Evolutionary conservation across 2,329 filamentous ascomycete species (phyloP).

Genomic region (Colletotrichum sansevieriae): DNA sequence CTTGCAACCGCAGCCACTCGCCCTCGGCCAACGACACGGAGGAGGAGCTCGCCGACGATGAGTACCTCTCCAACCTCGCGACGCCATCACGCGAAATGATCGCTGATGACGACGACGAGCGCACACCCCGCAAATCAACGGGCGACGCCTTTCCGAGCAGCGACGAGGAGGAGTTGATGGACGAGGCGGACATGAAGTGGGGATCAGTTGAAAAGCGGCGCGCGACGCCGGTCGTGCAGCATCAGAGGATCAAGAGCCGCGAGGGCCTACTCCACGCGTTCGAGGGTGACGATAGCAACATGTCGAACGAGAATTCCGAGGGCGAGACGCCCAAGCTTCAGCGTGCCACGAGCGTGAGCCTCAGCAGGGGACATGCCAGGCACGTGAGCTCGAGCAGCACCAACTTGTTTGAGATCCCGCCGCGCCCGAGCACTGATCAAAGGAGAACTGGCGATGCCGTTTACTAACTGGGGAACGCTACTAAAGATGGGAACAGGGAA

Average conservation of each 20-base stretch:
- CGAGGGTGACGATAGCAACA: constrained; percentile 48
- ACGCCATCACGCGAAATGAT: constrained; percentile 36
- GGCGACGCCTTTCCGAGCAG: constrained; percentile 68
- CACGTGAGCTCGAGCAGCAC: constrained; percentile 85
- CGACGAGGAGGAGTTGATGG: constrained; percentile 66
- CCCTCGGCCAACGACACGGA: constrained; percentile 62
- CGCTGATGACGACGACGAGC: constrained; percentile 46
- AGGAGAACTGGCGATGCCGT: constrained; percentile 27
- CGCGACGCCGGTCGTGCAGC: constrained; percentile 41
- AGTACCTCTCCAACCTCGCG: constrained; percentile 70
- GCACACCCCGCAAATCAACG: constrained; percentile 55
- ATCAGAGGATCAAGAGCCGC: constrained; percentile 62
- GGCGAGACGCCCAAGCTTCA: constrained; percentile 60
- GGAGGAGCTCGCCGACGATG: constrained; percentile 80
- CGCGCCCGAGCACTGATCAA: constrained; percentile 65
- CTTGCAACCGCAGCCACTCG: constrained; percentile 43
- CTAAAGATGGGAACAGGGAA: constrained; percentile 12
- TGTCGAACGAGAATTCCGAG: constrained; percentile 47
- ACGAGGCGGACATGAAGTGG: constrained; percentile 63
- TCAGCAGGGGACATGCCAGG: constrained; percentile 74
- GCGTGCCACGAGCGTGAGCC: constrained; percentile 78
- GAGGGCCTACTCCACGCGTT: constrained; percentile 64
- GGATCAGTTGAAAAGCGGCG: constrained; percentile 63
- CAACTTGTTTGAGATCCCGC: constrained; percentile 76
- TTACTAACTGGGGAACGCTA: constrained; percentile 16